phyloP scores from a whole-genome alignment of 1,139 yeast species.

The Hansenula anomala region DNA sequence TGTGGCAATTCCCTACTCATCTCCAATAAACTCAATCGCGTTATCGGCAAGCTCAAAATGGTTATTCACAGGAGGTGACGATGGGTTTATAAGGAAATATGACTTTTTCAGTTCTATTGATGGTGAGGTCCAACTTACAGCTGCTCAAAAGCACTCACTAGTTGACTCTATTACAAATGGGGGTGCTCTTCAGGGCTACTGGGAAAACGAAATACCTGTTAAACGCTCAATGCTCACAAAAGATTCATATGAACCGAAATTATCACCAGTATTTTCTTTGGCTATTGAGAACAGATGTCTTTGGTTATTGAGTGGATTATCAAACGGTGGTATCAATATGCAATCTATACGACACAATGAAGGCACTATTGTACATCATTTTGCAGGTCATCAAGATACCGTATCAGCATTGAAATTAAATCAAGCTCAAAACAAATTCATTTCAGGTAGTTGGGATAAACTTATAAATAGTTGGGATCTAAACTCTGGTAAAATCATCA shows the following conservation, averaged over 20 bases:
- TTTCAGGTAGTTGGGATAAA: conserved; percentile 93
- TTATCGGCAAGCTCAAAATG: conserved; percentile 81
- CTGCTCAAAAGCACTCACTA: conserved; percentile 85
- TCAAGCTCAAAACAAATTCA: conserved; percentile 40
- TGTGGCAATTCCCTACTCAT: conserved; percentile 68
- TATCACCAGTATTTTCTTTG: conserved; percentile 83
- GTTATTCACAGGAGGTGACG: conserved; percentile 94
- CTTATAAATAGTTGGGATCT: conserved; percentile 80
- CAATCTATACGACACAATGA: conserved; percentile 83
- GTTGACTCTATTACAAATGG: conserved; percentile 83
- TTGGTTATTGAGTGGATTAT: conserved; percentile 82
- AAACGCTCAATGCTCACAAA: conserved; percentile 32
- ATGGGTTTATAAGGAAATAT: conserved; percentile 87
- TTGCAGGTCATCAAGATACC: conserved; percentile 66
- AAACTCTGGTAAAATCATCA: conserved; percentile 56
- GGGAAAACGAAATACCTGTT: conserved; percentile 94
- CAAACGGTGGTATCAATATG: conserved; percentile 80
- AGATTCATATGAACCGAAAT: conserved; percentile 53
- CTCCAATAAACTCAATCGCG: conserved; percentile 72
- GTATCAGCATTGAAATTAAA: conserved; percentile 70
- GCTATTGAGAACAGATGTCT: conserved; percentile 80
- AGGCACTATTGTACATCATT: conserved; percentile 76
- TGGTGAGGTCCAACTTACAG: conserved; percentile 86
- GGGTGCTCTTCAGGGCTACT: conserved; percentile 78
- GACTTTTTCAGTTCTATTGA: conserved; percentile 83